phyloP scores from a whole-genome alignment of 345 rosid species.

The Camelina neglecta region DNA sequence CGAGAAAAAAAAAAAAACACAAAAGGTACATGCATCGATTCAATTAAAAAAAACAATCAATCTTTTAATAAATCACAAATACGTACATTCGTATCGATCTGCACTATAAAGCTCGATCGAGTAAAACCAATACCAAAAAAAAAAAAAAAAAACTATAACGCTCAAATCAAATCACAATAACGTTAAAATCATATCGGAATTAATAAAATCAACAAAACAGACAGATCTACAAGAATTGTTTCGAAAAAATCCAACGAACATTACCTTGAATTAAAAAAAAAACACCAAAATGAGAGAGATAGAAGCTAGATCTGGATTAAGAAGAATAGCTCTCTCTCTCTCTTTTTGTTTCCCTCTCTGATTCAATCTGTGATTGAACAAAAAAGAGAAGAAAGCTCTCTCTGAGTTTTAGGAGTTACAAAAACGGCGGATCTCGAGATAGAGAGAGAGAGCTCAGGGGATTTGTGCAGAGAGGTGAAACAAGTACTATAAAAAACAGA shows the following conservation, averaged over 20 bases:
- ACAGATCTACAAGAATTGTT: conserved; percentile 36
- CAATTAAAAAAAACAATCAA: not conserved
- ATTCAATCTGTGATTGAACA: conserved; percentile 26
- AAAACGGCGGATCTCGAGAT: conserved; percentile 47
- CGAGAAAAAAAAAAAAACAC: not conserved
- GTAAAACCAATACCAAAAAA: not conserved
- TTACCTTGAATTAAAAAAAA: conserved; percentile 30
- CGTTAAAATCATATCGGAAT: not conserved
- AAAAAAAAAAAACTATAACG: not conserved
- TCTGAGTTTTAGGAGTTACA: conserved; percentile 13
- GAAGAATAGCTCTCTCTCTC: not conserved
- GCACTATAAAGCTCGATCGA: conserved; percentile 26
- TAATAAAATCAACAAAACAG: not conserved
- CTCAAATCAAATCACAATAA: conserved; percentile 1
- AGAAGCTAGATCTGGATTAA: conserved; percentile 30
- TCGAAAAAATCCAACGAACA: not conserved
- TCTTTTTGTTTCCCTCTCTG: not conserved
- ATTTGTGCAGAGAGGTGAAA: conserved; percentile 40
- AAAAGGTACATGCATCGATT: conserved; percentile 36
- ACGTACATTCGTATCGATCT: conserved; percentile 37
- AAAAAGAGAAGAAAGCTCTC: conserved; percentile 24
- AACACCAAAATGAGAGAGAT: conserved; percentile 1
- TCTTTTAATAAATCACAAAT: not conserved
- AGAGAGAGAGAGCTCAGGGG: conserved; percentile 36
- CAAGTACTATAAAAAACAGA: conserved; percentile 30